A percentile compares a stretch with the other conserved stretches of the same genome.
These are phyloP conservation scores for Melastoma candidum DNA, from an alignment of 441 rosid genomes.

Conservation along the genomic window DNA sequence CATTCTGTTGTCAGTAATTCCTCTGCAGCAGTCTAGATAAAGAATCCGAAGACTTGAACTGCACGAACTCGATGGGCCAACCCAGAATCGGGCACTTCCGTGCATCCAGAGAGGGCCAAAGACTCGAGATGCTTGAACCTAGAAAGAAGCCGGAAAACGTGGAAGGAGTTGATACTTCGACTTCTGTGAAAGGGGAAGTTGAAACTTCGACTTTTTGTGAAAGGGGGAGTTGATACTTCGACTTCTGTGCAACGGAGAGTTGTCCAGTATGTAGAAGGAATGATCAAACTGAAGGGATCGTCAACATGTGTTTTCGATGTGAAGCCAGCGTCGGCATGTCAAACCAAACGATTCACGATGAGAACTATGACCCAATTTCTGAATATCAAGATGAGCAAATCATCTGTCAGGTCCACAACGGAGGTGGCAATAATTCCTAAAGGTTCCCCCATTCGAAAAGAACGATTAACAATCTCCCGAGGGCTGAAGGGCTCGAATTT, in stretches of 20 bases:
- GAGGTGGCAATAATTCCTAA: too few relatives aligned
- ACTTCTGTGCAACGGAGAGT: slow-evolving; percentile 24
- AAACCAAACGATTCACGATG: too few relatives aligned
- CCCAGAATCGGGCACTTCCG: slow-evolving; percentile 43
- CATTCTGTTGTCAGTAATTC: slow-evolving; percentile 51
- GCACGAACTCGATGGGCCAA: slow-evolving; percentile 27
- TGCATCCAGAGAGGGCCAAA: slow-evolving; percentile 67
- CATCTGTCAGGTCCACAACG: too few relatives aligned
- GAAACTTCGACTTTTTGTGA: too few relatives aligned
- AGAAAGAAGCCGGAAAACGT: slow-evolving; percentile 46
- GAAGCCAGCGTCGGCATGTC: too few relatives aligned
- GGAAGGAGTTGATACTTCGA: slow-evolving; percentile 26
- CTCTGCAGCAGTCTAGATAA: slow-evolving; percentile 60
- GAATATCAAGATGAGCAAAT: too few relatives aligned
- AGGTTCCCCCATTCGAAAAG: too few relatives aligned
- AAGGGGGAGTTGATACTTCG: too few relatives aligned
- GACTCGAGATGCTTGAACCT: slow-evolving; percentile 54
- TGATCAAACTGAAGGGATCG: too few relatives aligned
- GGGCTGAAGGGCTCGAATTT: slow-evolving; percentile 11
- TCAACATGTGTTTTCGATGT: too few relatives aligned
- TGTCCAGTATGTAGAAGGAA: background rate
- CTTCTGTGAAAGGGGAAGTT: background rate
- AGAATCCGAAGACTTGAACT: slow-evolving; percentile 45
- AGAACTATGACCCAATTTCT: too few relatives aligned
- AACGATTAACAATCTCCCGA: background rate